phyloP scores from a whole-genome alignment of 2,329 filamentous ascomycete species.

The Hypocrella siamensis region DNA sequence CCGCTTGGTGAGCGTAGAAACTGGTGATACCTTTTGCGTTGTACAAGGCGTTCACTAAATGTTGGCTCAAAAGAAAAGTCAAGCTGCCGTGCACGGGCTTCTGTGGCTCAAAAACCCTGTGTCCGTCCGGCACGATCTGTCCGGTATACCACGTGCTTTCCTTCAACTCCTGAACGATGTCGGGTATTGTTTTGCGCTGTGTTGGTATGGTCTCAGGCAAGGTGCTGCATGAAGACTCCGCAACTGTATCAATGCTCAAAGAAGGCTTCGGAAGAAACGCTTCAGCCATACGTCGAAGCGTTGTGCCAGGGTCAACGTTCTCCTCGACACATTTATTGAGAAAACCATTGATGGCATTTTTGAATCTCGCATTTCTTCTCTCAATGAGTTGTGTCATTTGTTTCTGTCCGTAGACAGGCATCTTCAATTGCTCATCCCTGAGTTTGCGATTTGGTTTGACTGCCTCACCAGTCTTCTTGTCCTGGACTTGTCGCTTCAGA shows the following conservation, averaged over 20 bases:
- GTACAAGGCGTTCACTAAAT: slow-evolving; percentile 89
- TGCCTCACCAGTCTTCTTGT: slow-evolving; percentile 58
- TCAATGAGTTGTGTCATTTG: slow-evolving; percentile 83
- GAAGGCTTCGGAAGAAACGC: slow-evolving; percentile 47
- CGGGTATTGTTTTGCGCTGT: slow-evolving; percentile 63
- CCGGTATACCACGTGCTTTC: slow-evolving; percentile 74
- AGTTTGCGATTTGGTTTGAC: slow-evolving; percentile 52
- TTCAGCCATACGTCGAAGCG: slow-evolving; percentile 42
- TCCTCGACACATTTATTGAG: slow-evolving; percentile 56
- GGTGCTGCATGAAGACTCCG: slow-evolving; percentile 20
- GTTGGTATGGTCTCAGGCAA: slow-evolving; percentile 61
- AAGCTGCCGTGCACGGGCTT: slow-evolving; percentile 69
- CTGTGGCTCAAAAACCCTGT: slow-evolving; percentile 80
- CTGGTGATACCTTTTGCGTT: slow-evolving; percentile 77
- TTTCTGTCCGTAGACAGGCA: slow-evolving; percentile 86
- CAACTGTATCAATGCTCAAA: slow-evolving; percentile 16
- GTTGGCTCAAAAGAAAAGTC: slow-evolving; percentile 73
- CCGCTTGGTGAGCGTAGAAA: slow-evolving; percentile 82
- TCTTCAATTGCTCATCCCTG: slow-evolving; percentile 66
- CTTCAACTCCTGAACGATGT: slow-evolving; percentile 76
- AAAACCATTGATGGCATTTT: slow-evolving; percentile 59
- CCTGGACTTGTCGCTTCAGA: slow-evolving; percentile 61
- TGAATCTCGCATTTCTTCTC: slow-evolving; percentile 75
- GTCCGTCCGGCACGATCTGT: slow-evolving; percentile 86
- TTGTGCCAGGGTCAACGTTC: slow-evolving; percentile 49